These are phyloP conservation scores for Rosa lucieae DNA, from an alignment of 306 rosid species.

Conservation along the genomic window DNA sequence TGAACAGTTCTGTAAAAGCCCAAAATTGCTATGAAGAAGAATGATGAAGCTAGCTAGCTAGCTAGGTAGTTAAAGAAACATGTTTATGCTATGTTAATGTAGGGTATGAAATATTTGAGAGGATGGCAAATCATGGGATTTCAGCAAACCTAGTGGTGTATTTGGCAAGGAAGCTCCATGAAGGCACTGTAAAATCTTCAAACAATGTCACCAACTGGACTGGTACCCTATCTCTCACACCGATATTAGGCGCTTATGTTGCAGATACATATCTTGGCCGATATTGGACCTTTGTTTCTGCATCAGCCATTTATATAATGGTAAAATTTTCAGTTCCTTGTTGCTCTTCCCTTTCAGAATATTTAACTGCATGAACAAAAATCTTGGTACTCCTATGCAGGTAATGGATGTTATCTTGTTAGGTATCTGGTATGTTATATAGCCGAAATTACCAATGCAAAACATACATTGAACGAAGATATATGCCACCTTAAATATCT, in stretches of 20 bases:
- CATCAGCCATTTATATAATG: conserved; percentile 56
- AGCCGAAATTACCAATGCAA: too few species aligned
- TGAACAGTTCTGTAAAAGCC: neutral
- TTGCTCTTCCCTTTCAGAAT: neutral
- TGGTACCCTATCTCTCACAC: conserved; percentile 70
- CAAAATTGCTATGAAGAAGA: neutral
- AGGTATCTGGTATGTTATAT: too few species aligned
- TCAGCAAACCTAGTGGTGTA: conserved; percentile 62
- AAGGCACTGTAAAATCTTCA: conserved; percentile 70
- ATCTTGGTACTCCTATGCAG: neutral
- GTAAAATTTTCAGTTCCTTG: conserved; percentile 26
- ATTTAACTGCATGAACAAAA: neutral
- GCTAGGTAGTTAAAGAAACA: neutral
- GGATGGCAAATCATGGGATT: conserved; percentile 85
- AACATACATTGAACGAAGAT: too few species aligned
- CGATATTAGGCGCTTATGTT: conserved; percentile 59
- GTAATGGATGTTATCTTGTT: too few species aligned
- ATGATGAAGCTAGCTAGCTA: neutral
- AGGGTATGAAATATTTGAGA: conserved; percentile 76
- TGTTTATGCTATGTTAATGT: neutral
- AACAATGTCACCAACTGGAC: conserved; percentile 71
- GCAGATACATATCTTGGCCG: conserved; percentile 71
- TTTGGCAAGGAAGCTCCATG: conserved; percentile 57
- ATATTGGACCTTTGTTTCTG: conserved; percentile 57
- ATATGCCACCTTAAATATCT: too few species aligned